Evolutionary conservation across 176 grass and related monocot species (phyloP), one percentile per base, ranked within the genome.

Genomic region (Musa beccarii): DNA sequence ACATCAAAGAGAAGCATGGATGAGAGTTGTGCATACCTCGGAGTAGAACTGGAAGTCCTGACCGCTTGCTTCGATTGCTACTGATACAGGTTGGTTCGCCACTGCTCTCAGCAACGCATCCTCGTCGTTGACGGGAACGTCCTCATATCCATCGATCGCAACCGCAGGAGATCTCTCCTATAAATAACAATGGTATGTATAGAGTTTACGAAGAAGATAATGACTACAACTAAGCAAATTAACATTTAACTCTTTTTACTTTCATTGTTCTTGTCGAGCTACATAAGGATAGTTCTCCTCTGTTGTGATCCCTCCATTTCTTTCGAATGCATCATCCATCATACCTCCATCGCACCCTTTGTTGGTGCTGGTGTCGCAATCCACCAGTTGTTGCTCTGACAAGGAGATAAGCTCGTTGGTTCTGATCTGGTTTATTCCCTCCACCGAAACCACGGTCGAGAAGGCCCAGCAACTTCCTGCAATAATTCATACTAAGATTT

Each of bases 401-500:
- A 96, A 69, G 2, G 89, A 78, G 16, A 90, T 61, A 51, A 96
- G 70, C 17, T 17, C 80, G 25, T 80, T 80, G 0, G 93, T 96
- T 70, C 52, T 88, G 81, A 96, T 92, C 82, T 90, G 82, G 63
- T 96, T 96, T 74, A 92, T 84, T 25, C 93, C 93, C 74, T 96
- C 93, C 28, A 92, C 89, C 0, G 89, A 78, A 43, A 63, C 92
- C 2, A 92, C 62, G 8, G 89, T 74, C 6, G 89, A 92, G 79
- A 96, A 92, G 1, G 93, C 89, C 93, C 93, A 96, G 79, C 89
- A 96, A 55, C 93, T 90, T 49, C 92, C 92, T 96, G 53, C 2
- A 78, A 3, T 1, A 71, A 59, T 59, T 12, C 55, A 59, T 59
- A 17, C 2, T 14, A 13, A 59, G 2, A 17, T 13, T 19, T 59